Evolutionary conservation across 2,329 filamentous ascomycete species (phyloP).

Genomic region (Aspergillus proliferans): DNA sequence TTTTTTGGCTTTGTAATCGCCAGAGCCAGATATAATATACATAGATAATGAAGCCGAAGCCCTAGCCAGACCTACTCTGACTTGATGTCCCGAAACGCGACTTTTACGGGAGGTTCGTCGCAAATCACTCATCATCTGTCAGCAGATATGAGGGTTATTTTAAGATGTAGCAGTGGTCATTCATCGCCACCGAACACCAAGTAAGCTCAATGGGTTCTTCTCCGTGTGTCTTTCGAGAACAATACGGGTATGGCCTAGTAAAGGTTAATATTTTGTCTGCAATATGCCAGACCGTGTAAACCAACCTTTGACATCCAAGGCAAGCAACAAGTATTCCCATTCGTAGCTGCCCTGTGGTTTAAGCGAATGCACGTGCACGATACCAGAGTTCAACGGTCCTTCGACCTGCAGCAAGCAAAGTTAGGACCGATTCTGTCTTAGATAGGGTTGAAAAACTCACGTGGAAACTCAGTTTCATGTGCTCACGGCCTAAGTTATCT

Average conservation of each 20-base stretch:
- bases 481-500: constrained; percentile 69
- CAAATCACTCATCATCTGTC: not conserved
- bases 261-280: not conserved
- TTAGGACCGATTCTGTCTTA: not conserved
- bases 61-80: too few relatives aligned
- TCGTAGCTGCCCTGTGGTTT: constrained; percentile 59
- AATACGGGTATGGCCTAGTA: constrained; percentile 38
- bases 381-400: constrained; percentile 66
- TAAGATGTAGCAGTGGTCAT: not conserved
- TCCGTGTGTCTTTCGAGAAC: constrained; percentile 42
- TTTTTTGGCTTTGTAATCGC: not conserved
- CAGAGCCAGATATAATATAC: too few relatives aligned
- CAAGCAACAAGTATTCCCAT: constrained; percentile 73
- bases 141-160: not conserved
- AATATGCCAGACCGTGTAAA: not conserved
- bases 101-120: too few relatives aligned
- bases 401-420: constrained; percentile 54
- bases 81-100: too few relatives aligned
- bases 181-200: constrained; percentile 43
- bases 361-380: constrained; percentile 71
- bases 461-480: constrained; percentile 80
- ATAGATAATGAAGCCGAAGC: too few relatives aligned
- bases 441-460: constrained; percentile 40
- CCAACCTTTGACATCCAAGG: constrained; percentile 67
- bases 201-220: constrained; percentile 43